phyloP scores from a whole-genome alignment of 2,329 filamentous ascomycete species.

The Stenocarpella maydis region DNA sequence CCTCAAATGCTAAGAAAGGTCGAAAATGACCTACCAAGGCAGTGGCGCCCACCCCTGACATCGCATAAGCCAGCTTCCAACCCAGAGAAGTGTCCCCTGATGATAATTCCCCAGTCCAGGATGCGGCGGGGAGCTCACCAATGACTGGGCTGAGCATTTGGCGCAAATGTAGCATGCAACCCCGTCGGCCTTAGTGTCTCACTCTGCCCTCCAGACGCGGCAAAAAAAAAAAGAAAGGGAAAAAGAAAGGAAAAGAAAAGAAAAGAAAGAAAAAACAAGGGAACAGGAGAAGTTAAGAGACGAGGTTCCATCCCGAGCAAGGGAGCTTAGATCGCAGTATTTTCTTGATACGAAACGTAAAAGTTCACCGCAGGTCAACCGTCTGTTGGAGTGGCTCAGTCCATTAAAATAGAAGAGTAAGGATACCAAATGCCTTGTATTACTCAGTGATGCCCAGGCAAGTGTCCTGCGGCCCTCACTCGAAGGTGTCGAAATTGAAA shows the following conservation, averaged over 20 bases:
- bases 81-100: background rate
- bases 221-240: background rate
- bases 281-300: background rate
- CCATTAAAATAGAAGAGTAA: background rate
- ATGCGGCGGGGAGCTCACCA: background rate
- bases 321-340: background rate
- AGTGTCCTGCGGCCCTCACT: background rate
- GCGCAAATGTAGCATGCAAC: too few species aligned
- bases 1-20: background rate
- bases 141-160: background rate
- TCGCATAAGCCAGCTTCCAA: background rate
- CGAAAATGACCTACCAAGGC: background rate
- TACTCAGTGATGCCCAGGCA: background rate
- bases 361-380: background rate
- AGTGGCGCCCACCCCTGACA: background rate
- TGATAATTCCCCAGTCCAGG: background rate
- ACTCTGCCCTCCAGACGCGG: background rate
- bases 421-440: background rate
- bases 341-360: background rate
- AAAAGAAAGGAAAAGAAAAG: background rate
- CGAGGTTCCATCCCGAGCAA: background rate
- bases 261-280: background rate
- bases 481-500: slow-evolving; percentile 28
- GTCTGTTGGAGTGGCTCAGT: background rate
- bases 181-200: background rate